Base-by-base conservation (phyloP, 2,329 filamentous ascomycete species). In the Macroventuria anomochaeta region DNA sequence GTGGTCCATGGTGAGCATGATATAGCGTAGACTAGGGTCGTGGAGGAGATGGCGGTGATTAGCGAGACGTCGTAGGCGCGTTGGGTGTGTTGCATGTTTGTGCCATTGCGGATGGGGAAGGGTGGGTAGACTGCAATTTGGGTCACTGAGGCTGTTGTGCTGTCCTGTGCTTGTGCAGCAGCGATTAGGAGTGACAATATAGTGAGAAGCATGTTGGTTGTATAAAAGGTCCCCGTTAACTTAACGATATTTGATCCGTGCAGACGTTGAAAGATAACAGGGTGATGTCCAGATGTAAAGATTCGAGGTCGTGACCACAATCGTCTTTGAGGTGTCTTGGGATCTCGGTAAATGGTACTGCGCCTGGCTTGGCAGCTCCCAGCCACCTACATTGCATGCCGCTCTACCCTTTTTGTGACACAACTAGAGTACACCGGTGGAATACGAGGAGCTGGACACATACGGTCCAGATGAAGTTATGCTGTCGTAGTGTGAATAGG, bases 61-160 rank as follows among this genome's bases (percentile, higher is more conserved):
- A 58, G 33, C 18, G 55, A 58, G 42, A 53, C 46, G 13, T 44
- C 48, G 51, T 58, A 58, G 29, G 51, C 52, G 12, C 55, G 55
- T 23, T 55, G 44, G 15, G 36, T 37, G 38, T 58, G 55, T 44
- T 52, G 51, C 52, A 50, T 52, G 25, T 43, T 51, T 3, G 36
- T 44, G 37, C 33, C 55, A 39, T 43, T 28, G 13, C 49, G 47
- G 33, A 56, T 56, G 11, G 53, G 53, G n/a, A 52, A 56, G n/a
- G 53, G 53, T 31, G 53, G 53, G 15, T 53, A 56, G 32, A 56
- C 42, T 13, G 49, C 49, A 18, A 53, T 53, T 11, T 46, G 46
- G 3, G 47, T 43, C 15, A 33, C 15, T 18, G 29, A 18, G 13
- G 44, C 8, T 25, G 29, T 17, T 1, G 44, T 48, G 23, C 13